phyloP scores from a whole-genome alignment of 2,329 filamentous ascomycete genomes.

The Capronia epimyces region DNA sequence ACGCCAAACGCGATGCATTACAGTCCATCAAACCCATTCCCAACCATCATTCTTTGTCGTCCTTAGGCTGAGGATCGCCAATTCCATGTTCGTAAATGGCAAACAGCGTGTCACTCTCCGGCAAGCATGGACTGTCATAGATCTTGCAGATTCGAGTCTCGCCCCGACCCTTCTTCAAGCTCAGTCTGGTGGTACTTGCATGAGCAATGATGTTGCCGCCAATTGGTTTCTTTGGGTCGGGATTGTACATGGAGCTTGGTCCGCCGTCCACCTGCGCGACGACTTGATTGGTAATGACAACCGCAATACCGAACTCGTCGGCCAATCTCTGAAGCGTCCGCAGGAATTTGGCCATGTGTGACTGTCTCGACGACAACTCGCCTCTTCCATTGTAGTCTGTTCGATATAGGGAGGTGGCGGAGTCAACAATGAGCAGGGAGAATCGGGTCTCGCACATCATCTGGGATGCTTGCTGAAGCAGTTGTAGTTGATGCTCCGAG shows the following conservation, averaged over 20 bases:
- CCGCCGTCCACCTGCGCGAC: conserved; percentile 97
- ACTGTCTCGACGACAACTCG: conserved; percentile 86
- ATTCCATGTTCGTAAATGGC: conserved; percentile 97
- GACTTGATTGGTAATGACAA: conserved; percentile 98
- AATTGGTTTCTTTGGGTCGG: conserved; percentile 98
- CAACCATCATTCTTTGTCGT: conserved; percentile 66
- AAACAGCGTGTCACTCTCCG: conserved; percentile 93
- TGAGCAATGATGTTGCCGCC: conserved; percentile 98
- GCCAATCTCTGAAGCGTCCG: conserved; percentile 48
- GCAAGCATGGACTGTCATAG: conserved; percentile 94
- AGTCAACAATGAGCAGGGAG: conserved; percentile 91
- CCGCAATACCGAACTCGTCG: conserved; percentile 86
- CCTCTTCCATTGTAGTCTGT: conserved; percentile 97
- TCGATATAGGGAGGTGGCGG: conserved; percentile 88
- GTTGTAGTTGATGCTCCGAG: conserved; percentile 91
- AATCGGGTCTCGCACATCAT: conserved; percentile 99
- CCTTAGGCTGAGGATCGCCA: conserved; percentile 90
- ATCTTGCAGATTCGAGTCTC: conserved; percentile 99
- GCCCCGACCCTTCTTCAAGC: conserved; percentile 87
- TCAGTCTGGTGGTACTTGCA: conserved; percentile 89
- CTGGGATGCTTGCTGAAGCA: conserved; percentile 87
- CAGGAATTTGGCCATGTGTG: conserved; percentile 47
- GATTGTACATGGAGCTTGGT: conserved; percentile 96
- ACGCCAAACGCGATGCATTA: not conserved
- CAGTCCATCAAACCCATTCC: conserved; percentile 1